Evolutionary conservation across 2,329 filamentous ascomycete species (phyloP), one percentile per base, ranked within the genome.

Genomic region (Arthrinium puccinioides): DNA sequence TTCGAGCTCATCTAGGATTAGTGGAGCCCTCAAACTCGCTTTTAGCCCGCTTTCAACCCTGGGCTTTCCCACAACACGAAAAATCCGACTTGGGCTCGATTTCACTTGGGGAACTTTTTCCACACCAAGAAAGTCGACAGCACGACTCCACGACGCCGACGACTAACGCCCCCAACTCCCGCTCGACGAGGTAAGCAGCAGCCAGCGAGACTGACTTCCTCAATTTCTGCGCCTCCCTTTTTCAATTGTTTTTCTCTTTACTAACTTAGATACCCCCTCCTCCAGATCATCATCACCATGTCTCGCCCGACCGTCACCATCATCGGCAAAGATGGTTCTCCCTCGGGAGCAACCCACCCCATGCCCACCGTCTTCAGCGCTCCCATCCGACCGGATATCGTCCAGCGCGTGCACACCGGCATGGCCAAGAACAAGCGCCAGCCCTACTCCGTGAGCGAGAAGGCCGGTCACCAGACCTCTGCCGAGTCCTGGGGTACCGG

Each of bases 371-470:
- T 98, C 75, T 98, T 98, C 85, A 81, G 80, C 70, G 80, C 86
- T 59, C 92, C 92, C 58, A 97, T 98, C 79, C 90, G 92, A 69
- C 86, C 89, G 62, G 92, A 98, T 74, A 95, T 98, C 67, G 92
- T 98, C 66, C 90, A 97, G 81, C 84, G 89, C 70, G 84, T 97
- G 62, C 92, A 98, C 84, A 94, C 87, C 62, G 92, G 92, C 63
- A 94, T 98, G 79, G 90, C 90, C 68, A 98, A 98, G 87, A 98
- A 98, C 84, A 96, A 94, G 84, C 85, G 92, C 69, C 92, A 98
- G 76, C 89, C 92, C 58, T 98, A 98, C 72, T 82, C 92, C 63
- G 92, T 98, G 79, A 95, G 88, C 84, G 90, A 97, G 85, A 98
- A 98, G 86, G 92, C 92, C 66, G 92, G 92, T 77, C 92, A 98